Conservation (phyloP, 208 protist genomes). For the Trypanosoma vivax region DNA sequence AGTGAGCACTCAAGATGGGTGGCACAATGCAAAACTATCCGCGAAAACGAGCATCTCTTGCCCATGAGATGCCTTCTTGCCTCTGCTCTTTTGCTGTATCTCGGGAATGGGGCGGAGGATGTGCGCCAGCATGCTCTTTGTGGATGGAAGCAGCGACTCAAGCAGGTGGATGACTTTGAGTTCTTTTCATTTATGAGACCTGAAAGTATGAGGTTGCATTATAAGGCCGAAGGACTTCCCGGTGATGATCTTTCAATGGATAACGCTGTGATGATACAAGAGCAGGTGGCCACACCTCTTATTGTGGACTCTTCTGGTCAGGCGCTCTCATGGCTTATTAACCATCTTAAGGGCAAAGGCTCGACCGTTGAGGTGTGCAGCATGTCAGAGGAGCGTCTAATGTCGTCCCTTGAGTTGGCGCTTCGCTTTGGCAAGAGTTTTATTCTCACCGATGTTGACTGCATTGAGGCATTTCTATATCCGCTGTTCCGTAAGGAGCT, state of each 20-base stretch:
- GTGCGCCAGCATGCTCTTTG: conserved; percentile 46
- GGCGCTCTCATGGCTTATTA: conserved; percentile 89
- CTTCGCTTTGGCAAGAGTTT: conserved; percentile 98
- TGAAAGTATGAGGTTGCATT: conserved; percentile 93
- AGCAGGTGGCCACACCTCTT: conserved; percentile 86
- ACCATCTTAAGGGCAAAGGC: conserved; percentile 73
- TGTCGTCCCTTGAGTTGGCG: conserved; percentile 94
- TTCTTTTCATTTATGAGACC: conserved; percentile 92
- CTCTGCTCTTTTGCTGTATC: conserved; percentile 91
- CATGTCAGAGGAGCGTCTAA: conserved; percentile 90
- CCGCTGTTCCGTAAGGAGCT: conserved; percentile 93
- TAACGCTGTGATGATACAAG: conserved; percentile 96
- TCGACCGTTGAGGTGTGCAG: conserved; percentile 84
- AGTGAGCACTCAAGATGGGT: conserved; percentile 94
- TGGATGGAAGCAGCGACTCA: conserved; percentile 82
- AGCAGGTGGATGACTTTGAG: conserved; percentile 72
- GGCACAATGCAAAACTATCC: conserved; percentile 79
- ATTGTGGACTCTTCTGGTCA: conserved; percentile 95
- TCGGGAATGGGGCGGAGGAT: conserved; percentile 89
- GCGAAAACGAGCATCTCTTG: conserved; percentile 56
- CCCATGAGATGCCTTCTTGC: conserved; percentile 84
- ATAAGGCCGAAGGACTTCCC: conserved; percentile 94
- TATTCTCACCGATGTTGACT: conserved; percentile 94
- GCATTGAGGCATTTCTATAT: conserved; percentile 95
- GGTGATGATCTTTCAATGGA: conserved; percentile 95